These are phyloP conservation scores for Hygrophila difformis DNA, from an alignment of 257 asterid species.

Conservation along the genomic window DNA sequence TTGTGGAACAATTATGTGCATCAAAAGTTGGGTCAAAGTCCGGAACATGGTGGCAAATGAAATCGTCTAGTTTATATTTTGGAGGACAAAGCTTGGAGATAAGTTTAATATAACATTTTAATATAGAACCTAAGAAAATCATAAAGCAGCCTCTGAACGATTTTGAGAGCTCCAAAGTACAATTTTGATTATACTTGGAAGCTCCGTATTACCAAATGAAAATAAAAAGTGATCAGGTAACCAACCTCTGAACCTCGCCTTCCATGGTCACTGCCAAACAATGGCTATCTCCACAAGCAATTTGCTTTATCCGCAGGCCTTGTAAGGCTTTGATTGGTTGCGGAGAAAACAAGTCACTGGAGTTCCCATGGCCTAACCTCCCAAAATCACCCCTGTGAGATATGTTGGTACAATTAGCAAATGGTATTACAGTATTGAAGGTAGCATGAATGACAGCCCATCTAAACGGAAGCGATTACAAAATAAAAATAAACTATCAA, in stretches of 20 bases:
- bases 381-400: slow-evolving; percentile 99
- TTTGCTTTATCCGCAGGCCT: slow-evolving; percentile 71
- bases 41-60: neutral
- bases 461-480: neutral
- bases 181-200: neutral
- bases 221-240: neutral
- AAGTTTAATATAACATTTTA: slow-evolving; percentile 4
- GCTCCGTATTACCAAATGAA: neutral
- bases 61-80: neutral
- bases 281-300: slow-evolving; percentile 99
- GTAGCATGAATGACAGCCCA: slow-evolving; percentile 1
- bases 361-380: slow-evolving; percentile 96
- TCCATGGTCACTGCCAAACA: slow-evolving; percentile 98
- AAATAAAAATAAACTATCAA: neutral
- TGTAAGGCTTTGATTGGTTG: slow-evolving; percentile 87
- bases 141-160: neutral
- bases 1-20: no score
- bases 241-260: slow-evolving; percentile 92
- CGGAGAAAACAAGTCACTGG: slow-evolving; percentile 88
- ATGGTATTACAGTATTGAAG: no score
- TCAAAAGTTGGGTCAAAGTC: no score
- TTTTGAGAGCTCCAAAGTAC: no score
- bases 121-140: neutral
- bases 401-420: no score
- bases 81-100: neutral